Base-by-base conservation (phyloP, 768 basidiomycete genomes). In the Auricularia cornea region DNA sequence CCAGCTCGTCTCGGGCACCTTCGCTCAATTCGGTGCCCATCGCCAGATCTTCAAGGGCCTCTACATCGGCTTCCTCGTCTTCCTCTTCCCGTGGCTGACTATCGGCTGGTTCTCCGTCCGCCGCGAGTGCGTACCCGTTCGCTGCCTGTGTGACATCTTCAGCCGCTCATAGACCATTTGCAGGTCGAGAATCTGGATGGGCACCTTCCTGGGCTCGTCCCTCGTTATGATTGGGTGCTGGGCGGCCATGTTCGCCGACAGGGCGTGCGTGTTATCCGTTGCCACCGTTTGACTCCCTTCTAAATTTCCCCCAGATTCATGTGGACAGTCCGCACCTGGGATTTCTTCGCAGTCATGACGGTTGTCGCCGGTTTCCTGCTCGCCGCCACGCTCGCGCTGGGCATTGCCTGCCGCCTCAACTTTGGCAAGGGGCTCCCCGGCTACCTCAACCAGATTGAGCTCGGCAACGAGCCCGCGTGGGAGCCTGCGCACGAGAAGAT, bases 91-190 rank as follows among this genome's bases (percentile, higher is more conserved):
- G 3, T 92, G 90, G 90, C 74, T 92, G 65, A 79, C 80, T 67
- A 74, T 78, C 65, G 90, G 90, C 20, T 93, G 90, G 90, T 83
- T 88, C 68, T 82, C 85, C 35, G 83, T 88, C 60, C 86, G 90
- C 41, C 81, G 79, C 60, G 90, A 93, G 73, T 52, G 28, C 51
- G 51, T 52, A 38, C 8, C 35, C 35, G n/a, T n/a, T n/a, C n/a
- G n/a, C 35, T 38, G 35, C 16, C 51, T 12, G 28, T 14, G 8
- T 28, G 12, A 8, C 51, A 12, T 28, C 20, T 52, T 20, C 2
- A n/a, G 10, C 12, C 12, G 28, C 8, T 10, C 51, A 14, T 28
- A n/a, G 12, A 52, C 20, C 12, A n/a, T 52, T 41, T 41, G 12
- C 51, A 52, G 51, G 51, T 75, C 80, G 62, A 82, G 80, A 64